Percentiles rank a stretch among this genome's conserved stretches.
phyloP scores from a whole-genome alignment of 225 moss, liverwort and hornwort genomes.

The Antitrichia curtipendula region DNA sequence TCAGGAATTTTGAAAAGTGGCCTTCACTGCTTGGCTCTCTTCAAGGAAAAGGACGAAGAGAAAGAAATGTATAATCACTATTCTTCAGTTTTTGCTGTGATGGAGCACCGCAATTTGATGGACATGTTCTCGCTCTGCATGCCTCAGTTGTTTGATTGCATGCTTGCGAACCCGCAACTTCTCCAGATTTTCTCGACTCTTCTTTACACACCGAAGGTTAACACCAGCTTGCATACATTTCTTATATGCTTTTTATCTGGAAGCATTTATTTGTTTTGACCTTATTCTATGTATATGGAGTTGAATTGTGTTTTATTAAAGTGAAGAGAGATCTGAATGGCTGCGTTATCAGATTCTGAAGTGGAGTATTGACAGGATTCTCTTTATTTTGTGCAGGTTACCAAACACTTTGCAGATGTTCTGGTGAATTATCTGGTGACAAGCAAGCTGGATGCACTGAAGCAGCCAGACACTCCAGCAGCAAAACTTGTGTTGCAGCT shows the following conservation, averaged over 20 bases:
- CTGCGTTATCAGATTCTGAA: neutral
- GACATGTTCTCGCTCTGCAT: conserved; percentile 99
- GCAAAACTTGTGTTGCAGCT: conserved; percentile 95
- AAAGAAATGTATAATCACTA: conserved; percentile 96
- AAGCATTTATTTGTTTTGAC: neutral
- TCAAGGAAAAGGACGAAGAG: conserved; percentile 98
- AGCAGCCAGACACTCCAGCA: conserved; percentile 83
- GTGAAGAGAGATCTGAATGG: neutral
- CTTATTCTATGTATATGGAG: neutral
- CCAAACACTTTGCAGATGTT: conserved; percentile 95
- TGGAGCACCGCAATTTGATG: conserved; percentile 99
- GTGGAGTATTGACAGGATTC: neutral
- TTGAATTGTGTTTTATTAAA: neutral
- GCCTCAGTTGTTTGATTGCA: conserved; percentile 99
- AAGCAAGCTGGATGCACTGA: conserved; percentile 84
- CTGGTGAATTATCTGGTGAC: conserved; percentile 89
- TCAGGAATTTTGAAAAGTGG: conserved; percentile 95
- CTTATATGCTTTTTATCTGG: neutral
- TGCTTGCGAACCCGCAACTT: conserved; percentile 87
- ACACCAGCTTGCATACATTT: neutral
- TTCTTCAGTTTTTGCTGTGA: conserved; percentile 95
- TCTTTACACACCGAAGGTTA: conserved; percentile 80
- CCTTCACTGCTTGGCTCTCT: conserved; percentile 91
- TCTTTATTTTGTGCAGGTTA: conserved; percentile 35
- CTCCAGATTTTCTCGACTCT: conserved; percentile 93